These are phyloP conservation scores for Boletus smithii DNA, from an alignment of 1,284 basidiomycete genomes.

Conservation along the genomic window DNA sequence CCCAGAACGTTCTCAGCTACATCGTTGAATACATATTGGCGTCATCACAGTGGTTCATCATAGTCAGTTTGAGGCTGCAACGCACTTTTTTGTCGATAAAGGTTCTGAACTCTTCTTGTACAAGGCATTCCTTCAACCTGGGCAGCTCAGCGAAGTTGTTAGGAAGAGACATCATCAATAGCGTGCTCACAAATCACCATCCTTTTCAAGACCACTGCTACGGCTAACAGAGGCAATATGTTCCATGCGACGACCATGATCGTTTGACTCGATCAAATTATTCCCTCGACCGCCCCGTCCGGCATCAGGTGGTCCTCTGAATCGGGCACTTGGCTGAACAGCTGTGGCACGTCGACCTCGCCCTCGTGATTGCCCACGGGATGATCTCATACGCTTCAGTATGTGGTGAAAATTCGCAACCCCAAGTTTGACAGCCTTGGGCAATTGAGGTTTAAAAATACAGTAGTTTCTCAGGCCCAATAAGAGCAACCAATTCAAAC, in stretches of 20 bases:
- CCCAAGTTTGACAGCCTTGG: background rate
- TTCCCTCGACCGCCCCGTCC: conserved; percentile 1
- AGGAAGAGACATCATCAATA: conserved; percentile 3
- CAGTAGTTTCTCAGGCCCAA: conserved; percentile 3
- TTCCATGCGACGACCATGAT: conserved; percentile 43
- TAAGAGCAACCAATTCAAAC: no score
- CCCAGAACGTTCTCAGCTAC: conserved; percentile 48
- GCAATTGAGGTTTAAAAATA: no score
- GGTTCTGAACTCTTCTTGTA: conserved; percentile 61
- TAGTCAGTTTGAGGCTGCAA: conserved; percentile 2
- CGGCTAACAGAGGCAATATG: conserved; percentile 66
- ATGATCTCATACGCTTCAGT: conserved; percentile 18
- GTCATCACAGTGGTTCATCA: background rate
- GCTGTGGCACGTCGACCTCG: conserved; percentile 9
- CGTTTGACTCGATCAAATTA: background rate
- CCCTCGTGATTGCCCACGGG: conserved; percentile 8
- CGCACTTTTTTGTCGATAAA: conserved; percentile 63
- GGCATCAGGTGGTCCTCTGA: background rate
- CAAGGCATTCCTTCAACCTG: conserved; percentile 54
- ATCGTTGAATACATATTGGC: conserved; percentile 4
- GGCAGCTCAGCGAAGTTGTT: conserved; percentile 31
- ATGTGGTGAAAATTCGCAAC: background rate
- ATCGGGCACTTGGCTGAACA: background rate
- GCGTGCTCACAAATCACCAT: conserved; percentile 62
- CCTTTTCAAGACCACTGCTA: conserved; percentile 66